These are phyloP conservation scores for Populus ilicifolia DNA, from an alignment of 345 rosid species.

Conservation along the genomic window DNA sequence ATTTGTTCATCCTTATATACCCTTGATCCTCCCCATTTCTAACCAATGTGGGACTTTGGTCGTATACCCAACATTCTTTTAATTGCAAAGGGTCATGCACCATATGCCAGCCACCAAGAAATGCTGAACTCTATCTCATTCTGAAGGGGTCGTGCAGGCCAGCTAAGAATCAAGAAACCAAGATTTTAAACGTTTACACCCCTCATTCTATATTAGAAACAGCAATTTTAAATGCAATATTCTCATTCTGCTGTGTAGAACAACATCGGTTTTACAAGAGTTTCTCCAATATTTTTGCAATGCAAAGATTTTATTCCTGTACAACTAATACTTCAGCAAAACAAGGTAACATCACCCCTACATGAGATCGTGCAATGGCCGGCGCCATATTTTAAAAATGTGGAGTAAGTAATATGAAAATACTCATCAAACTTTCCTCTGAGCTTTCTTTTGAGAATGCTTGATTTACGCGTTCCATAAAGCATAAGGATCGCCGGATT, in stretches of 20 bases:
- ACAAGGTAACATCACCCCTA: neutral
- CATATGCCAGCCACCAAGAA: conserved; percentile 13
- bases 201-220: neutral
- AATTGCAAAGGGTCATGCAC: neutral
- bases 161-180: neutral
- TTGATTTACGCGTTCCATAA: neutral
- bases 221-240: neutral
- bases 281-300: neutral
- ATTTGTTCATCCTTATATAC: too few species aligned
- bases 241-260: neutral
- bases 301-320: conserved; percentile 23
- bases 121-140: neutral
- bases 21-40: too few species aligned
- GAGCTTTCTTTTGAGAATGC: neutral
- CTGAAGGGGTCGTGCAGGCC: conserved; percentile 7
- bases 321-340: neutral
- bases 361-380: conserved; percentile 34
- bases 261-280: conserved; percentile 18
- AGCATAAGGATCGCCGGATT: conserved; percentile 18
- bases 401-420: neutral
- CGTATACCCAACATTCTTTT: too few species aligned
- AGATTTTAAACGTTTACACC: neutral
- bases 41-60: too few species aligned
- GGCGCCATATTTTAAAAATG: conserved; percentile 6
- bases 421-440: neutral